Conservation (phyloP, 768 basidiomycete species). For the Russula lepida region DNA sequence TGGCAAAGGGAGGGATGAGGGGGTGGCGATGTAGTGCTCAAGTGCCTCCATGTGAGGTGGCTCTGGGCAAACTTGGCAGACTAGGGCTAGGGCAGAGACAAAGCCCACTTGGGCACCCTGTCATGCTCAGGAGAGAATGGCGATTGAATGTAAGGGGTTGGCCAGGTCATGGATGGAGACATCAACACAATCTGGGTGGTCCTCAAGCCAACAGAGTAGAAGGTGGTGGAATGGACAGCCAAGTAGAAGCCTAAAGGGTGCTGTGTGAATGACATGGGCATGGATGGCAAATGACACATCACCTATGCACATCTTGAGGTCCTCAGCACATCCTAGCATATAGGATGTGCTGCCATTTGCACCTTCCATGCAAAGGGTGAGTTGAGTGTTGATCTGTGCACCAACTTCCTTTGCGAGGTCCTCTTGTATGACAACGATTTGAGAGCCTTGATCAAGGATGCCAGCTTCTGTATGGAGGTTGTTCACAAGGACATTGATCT, state of each 20-base stretch:
- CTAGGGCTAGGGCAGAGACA: no score
- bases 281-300: neutral
- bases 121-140: no score
- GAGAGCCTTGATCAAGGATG: neutral
- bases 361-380: neutral
- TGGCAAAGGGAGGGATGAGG: no score
- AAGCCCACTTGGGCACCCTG: no score
- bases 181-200: neutral
- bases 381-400: neutral
- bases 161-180: no score
- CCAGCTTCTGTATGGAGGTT: neutral
- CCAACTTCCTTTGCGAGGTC: neutral
- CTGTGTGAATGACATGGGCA: neutral
- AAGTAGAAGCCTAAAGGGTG: neutral
- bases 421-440: neutral
- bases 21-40: no score
- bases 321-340: neutral
- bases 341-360: neutral
- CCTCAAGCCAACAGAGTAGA: neutral
- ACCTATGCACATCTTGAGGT: neutral
- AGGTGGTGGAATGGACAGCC: neutral
- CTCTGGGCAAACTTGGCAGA: no score
- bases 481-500: neutral
- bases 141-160: no score
- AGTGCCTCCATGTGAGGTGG: no score